Percentiles rank a stretch among this genome's conserved stretches.
phyloP scores from a whole-genome alignment of 306 rosid species.

The Cicer cuneatum region DNA sequence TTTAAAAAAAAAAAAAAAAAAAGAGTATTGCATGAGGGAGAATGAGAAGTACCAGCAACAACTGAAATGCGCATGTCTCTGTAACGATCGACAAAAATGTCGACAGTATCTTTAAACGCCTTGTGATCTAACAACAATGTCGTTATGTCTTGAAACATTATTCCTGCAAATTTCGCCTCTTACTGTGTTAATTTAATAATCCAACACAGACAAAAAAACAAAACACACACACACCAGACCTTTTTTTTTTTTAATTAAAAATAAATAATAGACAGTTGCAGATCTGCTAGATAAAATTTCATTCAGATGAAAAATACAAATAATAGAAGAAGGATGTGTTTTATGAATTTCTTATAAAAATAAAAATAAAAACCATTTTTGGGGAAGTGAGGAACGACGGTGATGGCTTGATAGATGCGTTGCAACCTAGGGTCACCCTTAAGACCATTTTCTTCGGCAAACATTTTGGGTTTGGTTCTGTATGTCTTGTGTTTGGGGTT shows the following conservation, averaged over 20 bases:
- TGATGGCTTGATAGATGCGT: conserved; percentile 83
- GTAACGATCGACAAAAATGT: conserved; percentile 99
- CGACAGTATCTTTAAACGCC: conserved; percentile 89
- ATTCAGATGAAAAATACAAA: background rate
- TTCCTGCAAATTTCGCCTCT: conserved; percentile 59
- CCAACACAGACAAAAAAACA: conserved; percentile 1
- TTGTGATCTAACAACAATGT: conserved; percentile 97
- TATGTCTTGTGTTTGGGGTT: too few species aligned
- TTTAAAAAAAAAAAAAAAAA: background rate
- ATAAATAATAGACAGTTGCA: background rate
- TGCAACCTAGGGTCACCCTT: conserved; percentile 96
- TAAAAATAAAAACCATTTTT: conserved; percentile 56
- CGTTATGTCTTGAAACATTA: conserved; percentile 98
- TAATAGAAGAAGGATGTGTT: background rate
- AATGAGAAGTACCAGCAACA: conserved; percentile 78
- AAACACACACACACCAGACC: background rate
- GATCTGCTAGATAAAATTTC: conserved; percentile 45
- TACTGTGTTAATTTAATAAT: conserved; percentile 10
- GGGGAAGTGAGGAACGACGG: conserved; percentile 98
- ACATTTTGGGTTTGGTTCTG: conserved; percentile 53
- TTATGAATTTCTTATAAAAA: background rate
- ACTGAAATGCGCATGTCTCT: conserved; percentile 94
- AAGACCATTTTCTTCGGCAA: conserved; percentile 91
- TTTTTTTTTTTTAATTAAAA: background rate
- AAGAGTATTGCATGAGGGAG: background rate